Evolutionary conservation across 1,284 basidiomycete species (phyloP).

Genomic region (Cystobasidiaceae sp.): DNA sequence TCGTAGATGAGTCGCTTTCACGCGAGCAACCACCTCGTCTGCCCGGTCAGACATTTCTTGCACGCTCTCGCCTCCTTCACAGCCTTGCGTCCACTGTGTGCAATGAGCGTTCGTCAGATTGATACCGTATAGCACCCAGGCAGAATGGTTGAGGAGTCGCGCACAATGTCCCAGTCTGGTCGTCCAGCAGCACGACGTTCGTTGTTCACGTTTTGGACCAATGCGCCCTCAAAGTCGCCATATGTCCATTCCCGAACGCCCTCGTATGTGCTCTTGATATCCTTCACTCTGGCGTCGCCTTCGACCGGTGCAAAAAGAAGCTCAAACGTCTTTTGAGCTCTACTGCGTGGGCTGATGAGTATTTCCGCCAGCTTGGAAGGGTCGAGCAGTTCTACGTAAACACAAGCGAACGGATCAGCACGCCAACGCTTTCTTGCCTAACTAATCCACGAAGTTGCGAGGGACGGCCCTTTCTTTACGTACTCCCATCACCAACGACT

Average conservation of each 20-base stretch:
- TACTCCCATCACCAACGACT: constrained; percentile 71
- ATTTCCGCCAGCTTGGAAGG: constrained; percentile 70
- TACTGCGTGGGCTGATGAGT: constrained; percentile 73
- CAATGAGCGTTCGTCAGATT: not conserved
- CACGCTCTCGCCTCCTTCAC: constrained; percentile 77
- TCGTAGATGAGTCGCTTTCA: constrained; percentile 20
- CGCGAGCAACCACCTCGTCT: constrained; percentile 50
- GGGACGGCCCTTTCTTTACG: too few species aligned
- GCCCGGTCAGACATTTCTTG: constrained; percentile 67
- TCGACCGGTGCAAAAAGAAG: constrained; percentile 59
- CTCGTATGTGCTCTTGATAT: constrained; percentile 56
- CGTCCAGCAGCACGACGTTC: constrained; percentile 18
- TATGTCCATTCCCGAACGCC: constrained; percentile 75
- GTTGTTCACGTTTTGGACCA: constrained; percentile 38
- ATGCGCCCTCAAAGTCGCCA: constrained; percentile 79
- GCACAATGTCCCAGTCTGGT: constrained; percentile 40
- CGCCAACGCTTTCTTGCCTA: too few species aligned
- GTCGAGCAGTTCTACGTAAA: constrained; percentile 63
- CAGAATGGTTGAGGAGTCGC: not conserved
- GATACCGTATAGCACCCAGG: too few species aligned
- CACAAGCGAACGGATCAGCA: too few species aligned
- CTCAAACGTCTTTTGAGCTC: constrained; percentile 78
- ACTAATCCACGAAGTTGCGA: not conserved
- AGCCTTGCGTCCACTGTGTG: constrained; percentile 51
- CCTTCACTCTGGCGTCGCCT: constrained; percentile 7